Conservation (phyloP, 768 basidiomycete genomes). For the Boletus coccyginus region DNA sequence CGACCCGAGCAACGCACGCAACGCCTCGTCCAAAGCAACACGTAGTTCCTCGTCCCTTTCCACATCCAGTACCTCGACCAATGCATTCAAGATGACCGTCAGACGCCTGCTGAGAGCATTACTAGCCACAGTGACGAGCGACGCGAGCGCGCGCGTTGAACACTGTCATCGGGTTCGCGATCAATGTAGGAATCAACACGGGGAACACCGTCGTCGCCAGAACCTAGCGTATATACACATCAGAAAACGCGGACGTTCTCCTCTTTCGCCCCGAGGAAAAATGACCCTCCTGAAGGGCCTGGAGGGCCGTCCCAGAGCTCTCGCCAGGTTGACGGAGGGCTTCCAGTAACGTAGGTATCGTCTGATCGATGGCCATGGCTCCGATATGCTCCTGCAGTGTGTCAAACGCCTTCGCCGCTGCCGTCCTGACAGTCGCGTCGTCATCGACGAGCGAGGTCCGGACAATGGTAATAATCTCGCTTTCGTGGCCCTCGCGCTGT, state of each 20-base stretch:
- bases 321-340: constrained; percentile 92
- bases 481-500: constrained; percentile 85
- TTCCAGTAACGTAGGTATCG: constrained; percentile 91
- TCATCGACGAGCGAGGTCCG: constrained; percentile 86
- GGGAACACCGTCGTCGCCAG: constrained; percentile 96
- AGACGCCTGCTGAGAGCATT: constrained; percentile 83
- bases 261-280: neutral
- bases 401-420: constrained; percentile 89
- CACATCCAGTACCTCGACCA: constrained; percentile 75
- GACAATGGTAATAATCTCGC: constrained; percentile 83
- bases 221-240: constrained; percentile 48
- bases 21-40: constrained; percentile 70
- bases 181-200: constrained; percentile 90
- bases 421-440: constrained; percentile 78
- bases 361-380: constrained; percentile 89
- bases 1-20: constrained; percentile 71
- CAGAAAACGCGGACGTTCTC: neutral
- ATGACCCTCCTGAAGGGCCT: constrained; percentile 81
- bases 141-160: constrained; percentile 89
- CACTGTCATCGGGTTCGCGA: constrained; percentile 83
- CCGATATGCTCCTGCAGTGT: constrained; percentile 91
- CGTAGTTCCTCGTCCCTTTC: constrained; percentile 67
- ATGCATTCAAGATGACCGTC: constrained; percentile 70
- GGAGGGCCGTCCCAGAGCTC: constrained; percentile 91
- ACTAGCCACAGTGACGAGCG: constrained; percentile 92